Conservation (phyloP, 768 basidiomycete species). For the Cyclocybe cylindracea region DNA sequence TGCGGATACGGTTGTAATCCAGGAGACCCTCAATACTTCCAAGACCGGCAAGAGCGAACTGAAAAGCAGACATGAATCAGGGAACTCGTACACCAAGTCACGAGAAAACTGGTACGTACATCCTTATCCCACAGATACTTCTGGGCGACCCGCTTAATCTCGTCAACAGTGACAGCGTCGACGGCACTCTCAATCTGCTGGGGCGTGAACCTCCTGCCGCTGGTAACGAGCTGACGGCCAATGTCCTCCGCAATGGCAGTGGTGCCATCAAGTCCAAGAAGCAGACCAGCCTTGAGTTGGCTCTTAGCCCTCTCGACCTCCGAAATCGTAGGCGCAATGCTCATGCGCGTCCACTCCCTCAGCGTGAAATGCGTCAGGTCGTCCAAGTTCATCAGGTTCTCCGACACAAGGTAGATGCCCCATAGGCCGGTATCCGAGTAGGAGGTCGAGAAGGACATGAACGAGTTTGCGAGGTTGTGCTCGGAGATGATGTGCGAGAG, state of each 20-base stretch:
- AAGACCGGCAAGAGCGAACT: constrained; percentile 87
- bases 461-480: constrained; percentile 97
- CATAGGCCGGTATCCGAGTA: constrained; percentile 99
- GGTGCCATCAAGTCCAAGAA: constrained; percentile 92
- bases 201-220: constrained; percentile 86
- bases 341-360: constrained; percentile 95
- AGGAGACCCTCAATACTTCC: constrained; percentile 90
- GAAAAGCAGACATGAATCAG: constrained; percentile 11
- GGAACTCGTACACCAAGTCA: background rate
- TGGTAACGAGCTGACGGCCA: constrained; percentile 96
- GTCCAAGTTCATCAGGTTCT: constrained; percentile 93
- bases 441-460: constrained; percentile 98
- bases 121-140: constrained; percentile 98
- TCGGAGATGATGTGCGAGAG: constrained; percentile 88
- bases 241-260: constrained; percentile 98
- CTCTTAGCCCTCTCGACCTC: constrained; percentile 98
- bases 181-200: constrained; percentile 92
- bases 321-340: constrained; percentile 74
- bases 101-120: constrained; percentile 44
- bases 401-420: constrained; percentile 97
- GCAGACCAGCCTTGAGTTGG: constrained; percentile 93
- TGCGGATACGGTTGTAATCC: constrained; percentile 90
- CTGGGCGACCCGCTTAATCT: constrained; percentile 93
- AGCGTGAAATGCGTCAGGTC: constrained; percentile 94
- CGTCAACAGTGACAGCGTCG: constrained; percentile 83